phyloP scores from a whole-genome alignment of 805 yeast genomes.

The Schizosaccharomyces lindneri region DNA sequence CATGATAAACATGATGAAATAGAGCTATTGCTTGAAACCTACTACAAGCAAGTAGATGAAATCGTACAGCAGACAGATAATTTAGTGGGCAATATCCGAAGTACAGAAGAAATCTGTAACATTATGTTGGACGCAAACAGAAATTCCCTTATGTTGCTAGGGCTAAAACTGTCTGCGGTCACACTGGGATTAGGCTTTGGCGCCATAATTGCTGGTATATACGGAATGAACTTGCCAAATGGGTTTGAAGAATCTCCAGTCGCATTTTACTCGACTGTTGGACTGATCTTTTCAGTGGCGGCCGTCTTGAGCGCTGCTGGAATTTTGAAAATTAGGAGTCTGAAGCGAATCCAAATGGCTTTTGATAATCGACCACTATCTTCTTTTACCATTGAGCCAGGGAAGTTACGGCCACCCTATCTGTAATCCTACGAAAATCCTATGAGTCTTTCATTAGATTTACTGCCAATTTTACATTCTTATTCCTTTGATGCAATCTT shows the following conservation, averaged over 20 bases:
- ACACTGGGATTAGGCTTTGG: slow-evolving; percentile 61
- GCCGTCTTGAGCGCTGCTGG: neutral
- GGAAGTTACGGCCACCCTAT: neutral
- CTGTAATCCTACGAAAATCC: neutral
- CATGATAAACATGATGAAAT: slow-evolving; percentile 46
- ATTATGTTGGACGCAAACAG: slow-evolving; percentile 83
- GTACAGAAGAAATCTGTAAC: slow-evolving; percentile 86
- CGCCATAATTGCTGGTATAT: slow-evolving; percentile 57
- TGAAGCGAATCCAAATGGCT: neutral
- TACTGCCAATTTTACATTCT: neutral
- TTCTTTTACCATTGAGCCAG: neutral
- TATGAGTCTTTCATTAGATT: too few species aligned
- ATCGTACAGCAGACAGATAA: slow-evolving; percentile 74
- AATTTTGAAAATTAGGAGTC: neutral
- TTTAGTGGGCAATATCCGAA: slow-evolving; percentile 53
- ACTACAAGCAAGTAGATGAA: slow-evolving; percentile 76
- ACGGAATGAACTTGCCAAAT: slow-evolving; percentile 90
- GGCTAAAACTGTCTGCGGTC: slow-evolving; percentile 30
- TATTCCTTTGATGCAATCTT: neutral
- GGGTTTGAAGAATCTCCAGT: slow-evolving; percentile 59
- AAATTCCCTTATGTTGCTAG: slow-evolving; percentile 56
- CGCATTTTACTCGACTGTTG: slow-evolving; percentile 27
- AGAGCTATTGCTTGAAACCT: slow-evolving; percentile 72
- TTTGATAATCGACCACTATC: neutral
- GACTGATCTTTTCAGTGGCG: neutral